Percentiles rank a stretch among this genome's conserved stretches.
Conservation (phyloP, 176 grass and related monocot genomes). For the Zoysia pacifica region DNA sequence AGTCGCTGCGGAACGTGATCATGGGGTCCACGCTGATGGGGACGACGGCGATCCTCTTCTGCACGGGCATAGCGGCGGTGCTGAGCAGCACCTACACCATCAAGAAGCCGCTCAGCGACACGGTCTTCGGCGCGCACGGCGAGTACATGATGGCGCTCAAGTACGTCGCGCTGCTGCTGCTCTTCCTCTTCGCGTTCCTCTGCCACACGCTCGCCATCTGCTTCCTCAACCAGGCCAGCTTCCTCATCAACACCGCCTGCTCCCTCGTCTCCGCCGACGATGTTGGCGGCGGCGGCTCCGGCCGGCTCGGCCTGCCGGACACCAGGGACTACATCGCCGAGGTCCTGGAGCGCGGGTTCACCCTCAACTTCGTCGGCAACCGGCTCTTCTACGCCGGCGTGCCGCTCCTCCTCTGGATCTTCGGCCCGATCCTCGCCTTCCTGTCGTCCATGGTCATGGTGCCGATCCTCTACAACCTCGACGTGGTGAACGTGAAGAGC, state of each 20-base stretch:
- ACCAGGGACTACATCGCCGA: conserved; percentile 44
- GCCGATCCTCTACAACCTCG: conserved; percentile 79
- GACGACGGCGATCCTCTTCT: conserved; percentile 87
- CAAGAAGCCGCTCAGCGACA: conserved; percentile 80
- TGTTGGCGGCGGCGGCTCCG: neutral
- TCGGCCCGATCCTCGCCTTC: conserved; percentile 82
- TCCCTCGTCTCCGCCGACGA: neutral
- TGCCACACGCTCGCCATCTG: conserved; percentile 84
- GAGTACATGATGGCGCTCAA: conserved; percentile 97
- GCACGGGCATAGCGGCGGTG: conserved; percentile 88
- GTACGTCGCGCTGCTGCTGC: conserved; percentile 76
- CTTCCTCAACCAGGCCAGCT: conserved; percentile 87
- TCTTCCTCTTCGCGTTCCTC: conserved; percentile 89
- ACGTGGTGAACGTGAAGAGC: conserved; percentile 29
- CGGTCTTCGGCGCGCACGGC: conserved; percentile 84
- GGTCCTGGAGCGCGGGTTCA: conserved; percentile 63
- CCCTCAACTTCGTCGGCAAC: conserved; percentile 78
- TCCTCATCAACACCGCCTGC: conserved; percentile 75
- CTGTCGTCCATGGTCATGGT: conserved; percentile 63
- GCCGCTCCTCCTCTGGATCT: conserved; percentile 81
- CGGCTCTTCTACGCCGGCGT: conserved; percentile 81
- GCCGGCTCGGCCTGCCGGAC: conserved; percentile 3
- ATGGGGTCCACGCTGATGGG: conserved; percentile 96
- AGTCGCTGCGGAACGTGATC: conserved; percentile 83
- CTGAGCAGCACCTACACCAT: conserved; percentile 92